Evolutionary conservation across 768 basidiomycete genomes (phyloP).

Genomic region (Rhizopogon roseolus): DNA sequence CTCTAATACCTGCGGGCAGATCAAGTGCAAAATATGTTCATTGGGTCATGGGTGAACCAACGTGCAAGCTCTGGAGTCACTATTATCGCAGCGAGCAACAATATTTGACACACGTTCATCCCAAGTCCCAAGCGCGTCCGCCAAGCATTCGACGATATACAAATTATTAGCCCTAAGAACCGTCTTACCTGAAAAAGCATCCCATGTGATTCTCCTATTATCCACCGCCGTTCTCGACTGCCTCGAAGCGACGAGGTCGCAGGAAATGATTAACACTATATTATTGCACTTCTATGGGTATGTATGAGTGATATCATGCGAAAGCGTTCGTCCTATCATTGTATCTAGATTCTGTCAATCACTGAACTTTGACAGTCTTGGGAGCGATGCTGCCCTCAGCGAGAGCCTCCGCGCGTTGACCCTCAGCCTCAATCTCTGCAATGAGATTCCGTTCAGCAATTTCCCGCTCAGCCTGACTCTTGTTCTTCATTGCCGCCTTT

Average conservation of each 20-base stretch:
- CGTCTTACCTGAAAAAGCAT: too few species aligned
- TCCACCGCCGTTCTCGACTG: too few species aligned
- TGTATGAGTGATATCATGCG: background rate
- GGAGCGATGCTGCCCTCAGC: slow-evolving; percentile 29
- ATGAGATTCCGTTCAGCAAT: slow-evolving; percentile 59
- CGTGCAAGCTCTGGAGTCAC: too few species aligned
- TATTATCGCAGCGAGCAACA: too few species aligned
- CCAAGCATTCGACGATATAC: too few species aligned
- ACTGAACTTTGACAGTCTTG: slow-evolving; percentile 25
- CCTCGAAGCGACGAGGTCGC: background rate
- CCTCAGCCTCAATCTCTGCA: slow-evolving; percentile 71
- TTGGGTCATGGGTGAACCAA: too few species aligned
- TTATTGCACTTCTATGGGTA: slow-evolving; percentile 10
- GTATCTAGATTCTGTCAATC: background rate
- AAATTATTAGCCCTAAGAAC: too few species aligned
- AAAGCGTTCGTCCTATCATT: background rate
- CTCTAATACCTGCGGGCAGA: too few species aligned
- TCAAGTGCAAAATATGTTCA: too few species aligned
- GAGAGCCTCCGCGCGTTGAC: slow-evolving; percentile 61
- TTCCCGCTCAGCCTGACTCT: slow-evolving; percentile 46
- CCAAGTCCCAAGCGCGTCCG: too few species aligned
- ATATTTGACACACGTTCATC: too few species aligned
- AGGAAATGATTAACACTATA: background rate
- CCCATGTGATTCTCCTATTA: too few species aligned
- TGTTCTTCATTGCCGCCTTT: slow-evolving; percentile 50